Conservation (phyloP, 306 rosid genomes). For the Luffa aegyptiaca region DNA sequence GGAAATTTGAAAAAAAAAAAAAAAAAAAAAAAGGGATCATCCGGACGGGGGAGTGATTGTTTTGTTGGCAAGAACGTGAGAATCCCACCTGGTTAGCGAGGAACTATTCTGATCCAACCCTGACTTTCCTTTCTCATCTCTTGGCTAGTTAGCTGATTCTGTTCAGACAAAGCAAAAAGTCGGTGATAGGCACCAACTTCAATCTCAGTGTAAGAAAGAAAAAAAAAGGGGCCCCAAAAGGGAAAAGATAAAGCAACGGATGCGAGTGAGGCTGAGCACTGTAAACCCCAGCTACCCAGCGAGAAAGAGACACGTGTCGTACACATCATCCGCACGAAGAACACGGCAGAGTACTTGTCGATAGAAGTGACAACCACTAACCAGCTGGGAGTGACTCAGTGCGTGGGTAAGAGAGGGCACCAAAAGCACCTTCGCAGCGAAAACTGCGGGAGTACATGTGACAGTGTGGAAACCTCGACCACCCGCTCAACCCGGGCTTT, state of each 20-base stretch:
- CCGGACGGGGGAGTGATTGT: background rate
- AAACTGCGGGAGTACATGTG: slow-evolving; percentile 81
- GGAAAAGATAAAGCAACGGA: background rate
- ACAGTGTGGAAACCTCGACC: slow-evolving; percentile 23
- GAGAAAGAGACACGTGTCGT: slow-evolving; percentile 30
- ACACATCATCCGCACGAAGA: slow-evolving; percentile 9
- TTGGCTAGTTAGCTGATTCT: slow-evolving; percentile 6
- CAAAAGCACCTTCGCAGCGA: slow-evolving; percentile 54
- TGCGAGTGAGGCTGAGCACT: background rate
- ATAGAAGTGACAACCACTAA: slow-evolving; percentile 29
- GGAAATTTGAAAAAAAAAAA: background rate
- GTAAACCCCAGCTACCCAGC: background rate
- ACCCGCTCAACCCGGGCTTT: slow-evolving; percentile 53
- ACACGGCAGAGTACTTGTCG: slow-evolving; percentile 18
- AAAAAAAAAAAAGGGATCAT: background rate
- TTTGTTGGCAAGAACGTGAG: background rate
- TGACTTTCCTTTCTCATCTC: slow-evolving; percentile 1
- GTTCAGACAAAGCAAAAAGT: slow-evolving; percentile 2
- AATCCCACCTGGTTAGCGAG: slow-evolving; percentile 5
- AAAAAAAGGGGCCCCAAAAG: background rate
- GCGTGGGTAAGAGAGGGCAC: slow-evolving; percentile 20
- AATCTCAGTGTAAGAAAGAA: background rate
- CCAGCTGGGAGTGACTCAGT: slow-evolving; percentile 10
- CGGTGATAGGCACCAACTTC: slow-evolving; percentile 2
- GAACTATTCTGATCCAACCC: slow-evolving; percentile 12